Evolutionary conservation across 331 rosid genomes (phyloP).

Genomic region (Rosa hybrid): DNA sequence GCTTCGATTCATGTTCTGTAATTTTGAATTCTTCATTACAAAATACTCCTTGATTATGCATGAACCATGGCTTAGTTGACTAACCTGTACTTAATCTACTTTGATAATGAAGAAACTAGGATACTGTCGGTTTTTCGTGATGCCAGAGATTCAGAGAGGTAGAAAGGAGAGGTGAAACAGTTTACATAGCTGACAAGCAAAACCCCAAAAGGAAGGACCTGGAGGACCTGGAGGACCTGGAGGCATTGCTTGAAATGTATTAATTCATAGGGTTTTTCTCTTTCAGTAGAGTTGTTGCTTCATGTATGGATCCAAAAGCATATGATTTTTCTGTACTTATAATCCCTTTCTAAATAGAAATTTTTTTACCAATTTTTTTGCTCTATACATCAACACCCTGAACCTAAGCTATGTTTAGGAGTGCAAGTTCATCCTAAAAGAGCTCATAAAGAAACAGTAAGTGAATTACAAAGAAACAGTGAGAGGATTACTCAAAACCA

Average conservation of each 20-base stretch:
- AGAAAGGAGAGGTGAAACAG: background rate
- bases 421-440: background rate
- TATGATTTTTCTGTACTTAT: background rate
- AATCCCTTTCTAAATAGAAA: background rate
- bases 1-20: background rate
- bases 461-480: no score
- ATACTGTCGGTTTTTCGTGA: background rate
- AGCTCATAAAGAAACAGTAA: background rate
- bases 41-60: background rate
- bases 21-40: background rate
- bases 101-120: slow-evolving; percentile 11
- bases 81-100: background rate
- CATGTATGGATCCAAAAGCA: background rate
- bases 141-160: slow-evolving; percentile 3
- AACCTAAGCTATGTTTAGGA: background rate
- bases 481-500: background rate
- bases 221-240: background rate
- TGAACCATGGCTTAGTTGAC: background rate
- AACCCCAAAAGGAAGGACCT: background rate
- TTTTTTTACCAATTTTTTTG: background rate
- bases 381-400: background rate
- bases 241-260: background rate
- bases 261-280: background rate
- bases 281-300: slow-evolving; percentile 6
- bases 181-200: slow-evolving; percentile 6